Conservation (phyloP, 2,329 filamentous ascomycete species). For the Hypocreales sp. region DNA sequence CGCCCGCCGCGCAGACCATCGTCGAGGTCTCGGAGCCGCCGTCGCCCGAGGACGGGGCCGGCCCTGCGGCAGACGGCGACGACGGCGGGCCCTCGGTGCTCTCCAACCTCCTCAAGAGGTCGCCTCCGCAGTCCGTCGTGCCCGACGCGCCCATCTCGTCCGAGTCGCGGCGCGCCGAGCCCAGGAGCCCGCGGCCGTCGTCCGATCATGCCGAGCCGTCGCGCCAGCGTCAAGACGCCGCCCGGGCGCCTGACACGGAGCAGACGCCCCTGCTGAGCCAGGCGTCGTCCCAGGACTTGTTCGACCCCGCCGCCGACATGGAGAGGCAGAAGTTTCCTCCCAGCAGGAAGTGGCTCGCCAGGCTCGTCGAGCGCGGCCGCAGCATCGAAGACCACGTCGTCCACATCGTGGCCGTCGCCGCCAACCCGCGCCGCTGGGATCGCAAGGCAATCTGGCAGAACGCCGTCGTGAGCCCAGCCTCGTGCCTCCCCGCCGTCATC, state of each 20-base stretch:
- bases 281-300: constrained; percentile 13
- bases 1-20: constrained; percentile 32
- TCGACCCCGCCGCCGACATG: constrained; percentile 23
- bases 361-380: constrained; percentile 14
- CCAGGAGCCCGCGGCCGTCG: constrained; percentile 1
- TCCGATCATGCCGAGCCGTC: constrained; percentile 2
- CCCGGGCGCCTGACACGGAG: constrained; percentile 18
- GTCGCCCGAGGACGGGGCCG: constrained; percentile 9
- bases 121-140: constrained; percentile 24
- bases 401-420: constrained; percentile 18
- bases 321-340: constrained; percentile 30
- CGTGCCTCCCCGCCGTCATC: constrained; percentile 70
- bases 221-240: constrained; percentile 4
- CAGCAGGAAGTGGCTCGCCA: constrained; percentile 18
- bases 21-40: constrained; percentile 41
- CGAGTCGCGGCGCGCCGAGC: neutral
- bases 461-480: constrained; percentile 49
- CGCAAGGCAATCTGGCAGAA: constrained; percentile 46
- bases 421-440: constrained; percentile 60
- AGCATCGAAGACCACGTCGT: constrained; percentile 15
- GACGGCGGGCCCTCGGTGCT: constrained; percentile 24
- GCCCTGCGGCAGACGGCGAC: constrained; percentile 5
- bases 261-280: constrained; percentile 30
- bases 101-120: constrained; percentile 32
- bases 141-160: constrained; percentile 3